Evolutionary conservation across 495 filamentous ascomycete species (phyloP).

Genomic region (Penicillium arizonense): DNA sequence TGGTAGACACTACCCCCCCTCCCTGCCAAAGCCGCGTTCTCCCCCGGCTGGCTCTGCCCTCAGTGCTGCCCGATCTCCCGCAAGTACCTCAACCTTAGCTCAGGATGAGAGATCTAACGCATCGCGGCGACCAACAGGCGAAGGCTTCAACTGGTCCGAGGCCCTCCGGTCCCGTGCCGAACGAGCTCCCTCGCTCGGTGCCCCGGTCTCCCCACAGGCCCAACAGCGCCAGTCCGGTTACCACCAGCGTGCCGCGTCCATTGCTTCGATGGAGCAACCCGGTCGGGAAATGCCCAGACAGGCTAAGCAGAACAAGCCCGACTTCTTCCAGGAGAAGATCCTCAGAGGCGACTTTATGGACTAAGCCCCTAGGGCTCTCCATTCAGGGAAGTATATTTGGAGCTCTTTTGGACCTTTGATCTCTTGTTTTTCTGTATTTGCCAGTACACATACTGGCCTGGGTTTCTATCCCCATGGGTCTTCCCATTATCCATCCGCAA

Average conservation of each 20-base stretch:
- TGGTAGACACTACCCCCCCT: constrained; percentile 44
- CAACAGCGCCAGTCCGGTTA: constrained; percentile 29
- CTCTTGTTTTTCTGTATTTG: not conserved
- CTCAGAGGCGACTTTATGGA: constrained; percentile 99
- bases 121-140: constrained; percentile 63
- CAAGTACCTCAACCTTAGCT: constrained; percentile 39
- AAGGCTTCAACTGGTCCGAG: constrained; percentile 93
- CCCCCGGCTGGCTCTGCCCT: constrained; percentile 22
- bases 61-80: constrained; percentile 28
- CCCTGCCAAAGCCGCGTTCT: constrained; percentile 23
- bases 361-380: constrained; percentile 32
- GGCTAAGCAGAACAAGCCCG: constrained; percentile 69
- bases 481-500: not conserved
- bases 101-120: constrained; percentile 47
- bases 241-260: constrained; percentile 59
- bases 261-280: constrained; percentile 65
- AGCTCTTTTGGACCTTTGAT: not conserved
- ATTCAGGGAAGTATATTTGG: not conserved
- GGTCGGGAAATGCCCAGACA: constrained; percentile 67
- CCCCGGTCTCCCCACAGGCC: constrained; percentile 37
- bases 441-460: not conserved
- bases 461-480: not conserved
- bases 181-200: constrained; percentile 64
- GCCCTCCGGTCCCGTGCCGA: constrained; percentile 87
- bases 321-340: constrained; percentile 94